phyloP scores from a whole-genome alignment of 331 rosid genomes.

The Arachis monticola region DNA sequence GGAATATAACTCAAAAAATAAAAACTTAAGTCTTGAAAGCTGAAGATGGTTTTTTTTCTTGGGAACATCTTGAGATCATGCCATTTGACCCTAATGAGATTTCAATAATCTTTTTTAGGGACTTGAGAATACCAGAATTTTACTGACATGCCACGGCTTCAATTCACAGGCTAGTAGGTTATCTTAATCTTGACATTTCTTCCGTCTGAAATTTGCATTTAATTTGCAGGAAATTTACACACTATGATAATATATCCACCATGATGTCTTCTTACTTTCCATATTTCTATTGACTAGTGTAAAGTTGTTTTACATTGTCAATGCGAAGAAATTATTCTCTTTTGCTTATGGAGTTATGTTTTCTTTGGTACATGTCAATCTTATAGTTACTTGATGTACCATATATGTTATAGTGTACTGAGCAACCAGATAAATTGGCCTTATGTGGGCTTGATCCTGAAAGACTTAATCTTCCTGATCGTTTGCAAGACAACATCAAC shows the following conservation, averaged over 20 bases:
- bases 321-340: background rate
- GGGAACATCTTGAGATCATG: background rate
- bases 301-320: too few relatives aligned
- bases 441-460: constrained; percentile 88
- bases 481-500: constrained; percentile 76
- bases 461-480: constrained; percentile 81
- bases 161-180: constrained; percentile 66
- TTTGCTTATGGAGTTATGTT: constrained; percentile 27
- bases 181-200: constrained; percentile 31
- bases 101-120: constrained; percentile 54
- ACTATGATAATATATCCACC: too few relatives aligned
- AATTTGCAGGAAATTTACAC: constrained; percentile 51
- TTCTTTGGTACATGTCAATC: constrained; percentile 32
- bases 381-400: constrained; percentile 37
- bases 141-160: constrained; percentile 81
- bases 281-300: too few relatives aligned
- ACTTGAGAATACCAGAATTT: constrained; percentile 73
- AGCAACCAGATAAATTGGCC: constrained; percentile 73
- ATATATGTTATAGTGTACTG: constrained; percentile 56
- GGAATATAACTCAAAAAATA: constrained; percentile 2
- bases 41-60: constrained; percentile 13
- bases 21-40: constrained; percentile 5
- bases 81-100: background rate
- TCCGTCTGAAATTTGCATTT: constrained; percentile 32
- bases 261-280: too few relatives aligned